phyloP scores from a whole-genome alignment of 1,284 basidiomycete genomes.

The Coniophora puteana region DNA sequence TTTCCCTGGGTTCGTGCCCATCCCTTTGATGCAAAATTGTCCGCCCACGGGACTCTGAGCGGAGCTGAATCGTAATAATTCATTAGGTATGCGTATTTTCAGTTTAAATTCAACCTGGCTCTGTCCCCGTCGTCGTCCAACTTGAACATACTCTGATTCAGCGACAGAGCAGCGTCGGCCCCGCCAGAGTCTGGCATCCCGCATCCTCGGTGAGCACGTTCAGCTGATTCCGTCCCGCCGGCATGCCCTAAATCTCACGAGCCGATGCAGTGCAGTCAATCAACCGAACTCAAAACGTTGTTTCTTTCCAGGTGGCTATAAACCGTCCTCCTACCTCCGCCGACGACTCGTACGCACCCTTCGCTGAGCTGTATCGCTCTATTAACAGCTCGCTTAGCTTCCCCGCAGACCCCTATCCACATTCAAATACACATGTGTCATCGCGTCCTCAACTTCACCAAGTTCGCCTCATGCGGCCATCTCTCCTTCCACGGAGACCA shows the following conservation, averaged over 20 bases:
- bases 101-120: conserved; percentile 11
- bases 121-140: neutral
- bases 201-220: conserved; percentile 5
- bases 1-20: too few relatives aligned
- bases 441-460: conserved; percentile 52
- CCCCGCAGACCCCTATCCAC: conserved; percentile 11
- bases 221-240: conserved; percentile 7
- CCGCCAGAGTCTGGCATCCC: neutral
- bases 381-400: conserved; percentile 15
- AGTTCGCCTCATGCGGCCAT: conserved; percentile 51
- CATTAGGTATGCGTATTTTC: conserved; percentile 6
- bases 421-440: conserved; percentile 64
- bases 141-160: neutral
- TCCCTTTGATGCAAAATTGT: neutral
- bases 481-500: conserved; percentile 45
- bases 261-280: conserved; percentile 12
- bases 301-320: conserved; percentile 22
- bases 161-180: too few relatives aligned
- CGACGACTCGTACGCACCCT: conserved; percentile 43
- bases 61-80: conserved; percentile 12
- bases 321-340: conserved; percentile 60
- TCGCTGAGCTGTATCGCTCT: conserved; percentile 19
- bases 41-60: conserved; percentile 11
- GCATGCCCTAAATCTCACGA: conserved; percentile 10
- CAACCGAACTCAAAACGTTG: conserved; percentile 10